Percentiles rank a stretch among this genome's conserved stretches.
Evolutionary conservation across 1,284 basidiomycete genomes (phyloP).

Genomic region (Ganoderma sinense): DNA sequence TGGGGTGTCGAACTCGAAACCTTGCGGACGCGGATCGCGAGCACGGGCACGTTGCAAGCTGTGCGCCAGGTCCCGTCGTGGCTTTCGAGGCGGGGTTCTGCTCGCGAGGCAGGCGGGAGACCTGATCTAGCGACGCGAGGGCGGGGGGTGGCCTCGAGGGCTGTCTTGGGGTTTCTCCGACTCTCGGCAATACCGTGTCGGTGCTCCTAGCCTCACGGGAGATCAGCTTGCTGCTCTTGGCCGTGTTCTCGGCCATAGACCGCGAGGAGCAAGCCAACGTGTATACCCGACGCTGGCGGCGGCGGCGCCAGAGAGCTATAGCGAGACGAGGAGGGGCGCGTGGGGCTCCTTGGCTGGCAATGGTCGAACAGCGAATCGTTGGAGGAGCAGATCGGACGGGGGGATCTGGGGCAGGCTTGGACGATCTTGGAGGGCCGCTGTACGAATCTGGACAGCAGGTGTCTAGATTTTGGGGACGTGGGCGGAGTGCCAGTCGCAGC

Average conservation of each 20-base stretch:
- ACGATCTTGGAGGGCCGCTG: background rate
- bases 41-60: background rate
- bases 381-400: background rate
- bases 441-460: background rate
- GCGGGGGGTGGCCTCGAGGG: background rate
- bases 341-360: background rate
- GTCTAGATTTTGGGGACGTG: constrained; percentile 1
- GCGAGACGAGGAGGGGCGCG: background rate
- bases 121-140: background rate
- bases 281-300: background rate
- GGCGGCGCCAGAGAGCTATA: background rate
- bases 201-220: background rate
- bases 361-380: background rate
- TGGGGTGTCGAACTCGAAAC: background rate
- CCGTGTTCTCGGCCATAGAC: background rate
- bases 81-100: background rate
- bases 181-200: background rate
- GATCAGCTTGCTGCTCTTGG: background rate
- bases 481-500: background rate
- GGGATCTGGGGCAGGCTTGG: background rate
- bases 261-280: background rate
- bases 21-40: background rate
- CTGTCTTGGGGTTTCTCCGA: background rate
- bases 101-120: background rate
- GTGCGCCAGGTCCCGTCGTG: background rate